phyloP scores from a whole-genome alignment of 2,329 filamentous ascomycete genomes.

The Colletotrichum chrysophilum region DNA sequence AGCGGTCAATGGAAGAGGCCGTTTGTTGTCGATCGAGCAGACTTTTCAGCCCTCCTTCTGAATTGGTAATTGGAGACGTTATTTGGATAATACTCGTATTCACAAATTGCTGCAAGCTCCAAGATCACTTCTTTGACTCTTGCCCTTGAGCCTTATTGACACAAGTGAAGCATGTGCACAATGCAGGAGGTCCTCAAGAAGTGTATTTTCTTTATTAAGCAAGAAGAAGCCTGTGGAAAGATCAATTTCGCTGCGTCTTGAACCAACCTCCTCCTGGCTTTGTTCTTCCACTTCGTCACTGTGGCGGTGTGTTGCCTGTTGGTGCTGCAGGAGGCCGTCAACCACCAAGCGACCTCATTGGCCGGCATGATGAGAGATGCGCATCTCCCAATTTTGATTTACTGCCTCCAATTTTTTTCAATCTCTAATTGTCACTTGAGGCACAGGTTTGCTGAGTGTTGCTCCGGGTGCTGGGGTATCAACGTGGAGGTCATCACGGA shows the following conservation, averaged over 20 bases:
- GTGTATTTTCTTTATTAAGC: not conserved
- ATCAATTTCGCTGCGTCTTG: accelerated
- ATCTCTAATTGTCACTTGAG: not conserved
- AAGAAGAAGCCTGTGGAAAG: not conserved
- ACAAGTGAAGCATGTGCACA: too few species aligned
- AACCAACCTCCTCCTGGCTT: not conserved
- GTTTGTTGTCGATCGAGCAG: not conserved
- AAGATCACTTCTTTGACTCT: accelerated
- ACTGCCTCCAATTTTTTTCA: not conserved
- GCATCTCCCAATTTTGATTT: not conserved
- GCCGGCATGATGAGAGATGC: not conserved
- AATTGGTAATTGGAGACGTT: not conserved
- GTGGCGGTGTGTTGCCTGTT: not conserved
- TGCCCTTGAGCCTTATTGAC: too few species aligned
- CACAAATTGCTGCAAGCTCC: too few species aligned
- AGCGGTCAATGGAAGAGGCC: not conserved
- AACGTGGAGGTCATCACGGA: not conserved
- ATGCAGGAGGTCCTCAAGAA: not conserved
- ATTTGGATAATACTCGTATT: not conserved
- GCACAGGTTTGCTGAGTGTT: not conserved
- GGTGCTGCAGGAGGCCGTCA: not conserved
- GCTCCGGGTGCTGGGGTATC: not conserved
- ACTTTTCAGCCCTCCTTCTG: not conserved
- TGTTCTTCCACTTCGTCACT: not conserved
- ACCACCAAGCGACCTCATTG: not conserved